These are phyloP conservation scores for Pleomassaria siparia DNA, from an alignment of 2,329 filamentous ascomycete species.

Conservation along the genomic window DNA sequence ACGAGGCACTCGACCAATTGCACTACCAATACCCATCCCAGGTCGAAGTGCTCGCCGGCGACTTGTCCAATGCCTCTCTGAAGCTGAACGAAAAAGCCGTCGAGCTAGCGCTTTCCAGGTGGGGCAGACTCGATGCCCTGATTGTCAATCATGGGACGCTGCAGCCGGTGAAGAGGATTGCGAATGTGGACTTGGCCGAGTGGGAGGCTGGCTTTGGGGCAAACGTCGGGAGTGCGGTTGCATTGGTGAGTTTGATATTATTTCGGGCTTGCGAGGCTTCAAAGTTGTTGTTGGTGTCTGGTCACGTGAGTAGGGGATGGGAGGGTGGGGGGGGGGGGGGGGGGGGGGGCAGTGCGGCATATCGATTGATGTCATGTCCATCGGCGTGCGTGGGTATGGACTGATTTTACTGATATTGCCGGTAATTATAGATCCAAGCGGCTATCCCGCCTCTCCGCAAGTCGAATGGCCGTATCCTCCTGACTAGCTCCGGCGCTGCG, in stretches of 20 bases:
- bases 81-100: conserved; percentile 62
- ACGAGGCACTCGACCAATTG: conserved; percentile 54
- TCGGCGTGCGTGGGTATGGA: background rate
- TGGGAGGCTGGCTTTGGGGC: conserved; percentile 78
- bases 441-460: conserved; percentile 69
- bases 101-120: conserved; percentile 65
- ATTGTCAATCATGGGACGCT: conserved; percentile 87
- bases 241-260: conserved; percentile 63
- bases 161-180: conserved; percentile 71
- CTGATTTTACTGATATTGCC: conserved; percentile 4
- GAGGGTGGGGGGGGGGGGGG: background rate
- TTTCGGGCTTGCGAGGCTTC: conserved; percentile 28
- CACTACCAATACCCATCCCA: conserved; percentile 52
- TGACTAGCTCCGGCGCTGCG: conserved; percentile 73
- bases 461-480: conserved; percentile 70
- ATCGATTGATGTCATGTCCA: background rate
- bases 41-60: conserved; percentile 60
- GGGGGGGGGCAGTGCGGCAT: background rate
- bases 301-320: background rate
- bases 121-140: conserved; percentile 74
- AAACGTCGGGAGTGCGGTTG: conserved; percentile 83
- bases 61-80: conserved; percentile 53
- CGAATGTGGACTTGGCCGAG: conserved; percentile 66
- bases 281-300: background rate
- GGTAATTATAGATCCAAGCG: conserved; percentile 66